Base-by-base conservation (phyloP, 129 eudicot genomes). In the Pittosporum tobira region DNA sequence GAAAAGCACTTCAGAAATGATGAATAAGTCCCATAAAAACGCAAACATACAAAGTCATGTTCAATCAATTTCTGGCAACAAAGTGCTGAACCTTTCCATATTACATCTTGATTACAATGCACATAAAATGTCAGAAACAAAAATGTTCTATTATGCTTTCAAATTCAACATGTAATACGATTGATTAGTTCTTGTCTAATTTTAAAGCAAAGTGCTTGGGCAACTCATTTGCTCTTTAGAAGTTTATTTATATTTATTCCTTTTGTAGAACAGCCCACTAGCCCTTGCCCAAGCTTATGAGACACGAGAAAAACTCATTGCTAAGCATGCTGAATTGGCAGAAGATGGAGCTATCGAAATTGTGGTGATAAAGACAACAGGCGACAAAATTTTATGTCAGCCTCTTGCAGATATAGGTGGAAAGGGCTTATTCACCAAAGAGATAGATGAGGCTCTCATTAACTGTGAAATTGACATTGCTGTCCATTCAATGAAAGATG, bases 401-500 rank as follows among this genome's bases (percentile, higher is more conserved):
- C 98, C 98, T 8, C 87, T 91, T 51, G 98, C 98, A 31, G 98
- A 91, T 64, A 91, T 91, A 45, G 98, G 98, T 61, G 98, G 98
- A 23, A 91, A 91, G 71, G 98, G 98, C 55, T 71, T 91, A 47
- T 90, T 90, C 76, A 90, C 98, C 14, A 90, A 90, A 66, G 98
- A 86, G 67, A 90, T 90, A 62, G 98, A 86, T 2, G 98, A 90
- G 64, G 98, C 98, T 1, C 94, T 90, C 48, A 27, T 90, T 38
- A 86, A 86, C 38, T 67, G 81, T 52, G 95, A 90, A 14, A 83
- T 90, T 8, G 98, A 90, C 67, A 90, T 90, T 54, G 98, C 98
- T 69, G 98, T 90, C 10, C 98, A 91, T 64, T 91, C 98, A n/a
- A 91, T 91, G 98, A 91, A 91, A 79, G 98, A 91, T 62, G 98